Percentiles rank a stretch among this genome's conserved stretches.
These are phyloP conservation scores for Eudorina sp. DNA, from an alignment of 139 green algal species.

Conservation along the genomic window DNA sequence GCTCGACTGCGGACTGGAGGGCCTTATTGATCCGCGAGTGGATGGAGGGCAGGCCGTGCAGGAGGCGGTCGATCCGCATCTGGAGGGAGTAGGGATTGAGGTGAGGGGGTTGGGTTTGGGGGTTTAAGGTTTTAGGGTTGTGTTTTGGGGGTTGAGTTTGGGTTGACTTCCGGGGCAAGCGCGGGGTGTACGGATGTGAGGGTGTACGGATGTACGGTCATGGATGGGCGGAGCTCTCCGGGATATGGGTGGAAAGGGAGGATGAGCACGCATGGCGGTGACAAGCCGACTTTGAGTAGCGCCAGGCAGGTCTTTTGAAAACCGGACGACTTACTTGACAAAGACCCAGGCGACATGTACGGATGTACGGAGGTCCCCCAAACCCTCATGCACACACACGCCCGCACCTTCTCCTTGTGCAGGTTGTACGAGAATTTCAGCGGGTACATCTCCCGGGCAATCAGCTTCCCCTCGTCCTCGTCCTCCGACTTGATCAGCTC, in stretches of 20 bases:
- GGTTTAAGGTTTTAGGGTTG: too few relatives aligned
- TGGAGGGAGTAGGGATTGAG: not conserved
- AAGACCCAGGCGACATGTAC: too few relatives aligned
- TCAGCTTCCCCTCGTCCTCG: slow-evolving; percentile 18
- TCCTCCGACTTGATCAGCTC: slow-evolving; percentile 6
- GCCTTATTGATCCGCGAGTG: not conserved
- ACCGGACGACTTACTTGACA: too few relatives aligned
- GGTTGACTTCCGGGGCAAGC: not conserved
- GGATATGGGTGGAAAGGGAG: too few relatives aligned
- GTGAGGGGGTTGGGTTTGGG: not conserved
- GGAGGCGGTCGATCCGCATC: slow-evolving; percentile 38
- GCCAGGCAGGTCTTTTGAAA: too few relatives aligned
- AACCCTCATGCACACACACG: too few relatives aligned
- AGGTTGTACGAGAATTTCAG: slow-evolving; percentile 28
- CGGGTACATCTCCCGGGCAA: slow-evolving; percentile 37
- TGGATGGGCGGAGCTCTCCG: too few relatives aligned
- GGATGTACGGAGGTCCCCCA: too few relatives aligned
- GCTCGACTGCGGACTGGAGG: not conserved
- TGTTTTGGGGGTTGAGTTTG: too few relatives aligned
- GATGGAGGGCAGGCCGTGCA: slow-evolving; percentile 33
- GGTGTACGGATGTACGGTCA: too few relatives aligned
- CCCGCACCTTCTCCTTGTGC: slow-evolving; percentile 35
- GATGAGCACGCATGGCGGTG: too few relatives aligned
- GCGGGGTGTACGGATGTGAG: not conserved
- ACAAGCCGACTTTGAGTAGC: too few relatives aligned